Evolutionary conservation across 2,329 filamentous ascomycete genomes (phyloP), one percentile per base, ranked within the genome.

Genomic region (Pyricularia sp.): DNA sequence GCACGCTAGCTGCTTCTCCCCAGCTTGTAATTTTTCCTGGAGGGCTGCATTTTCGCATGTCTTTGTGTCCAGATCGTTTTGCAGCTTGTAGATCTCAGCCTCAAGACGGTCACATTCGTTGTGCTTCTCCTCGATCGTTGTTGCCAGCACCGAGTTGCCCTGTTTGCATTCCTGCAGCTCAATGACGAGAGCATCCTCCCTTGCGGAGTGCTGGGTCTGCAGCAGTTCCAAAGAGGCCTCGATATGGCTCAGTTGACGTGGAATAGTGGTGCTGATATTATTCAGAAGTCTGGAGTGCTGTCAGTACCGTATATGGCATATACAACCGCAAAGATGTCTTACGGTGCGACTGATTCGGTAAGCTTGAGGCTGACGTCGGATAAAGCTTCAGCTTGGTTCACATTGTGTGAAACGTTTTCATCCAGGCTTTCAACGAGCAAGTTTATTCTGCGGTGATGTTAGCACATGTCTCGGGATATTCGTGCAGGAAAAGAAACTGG

Each of bases 1-100:
- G n/a, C 67, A 62, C 2, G 65, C 40, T 13, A 70, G 53, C 49
- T 68, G 64, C 10, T 59, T 66, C 28, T 69, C 68, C 8, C 67
- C 13, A 12, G 40, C n/a, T 8, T 13, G 22, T 2, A 26, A 2
- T 26, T 57, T 24, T 12, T 57, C 24, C 53, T 57, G 22, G 2
- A 57, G 22, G 4, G 24, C 4, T 13, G 24, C 24, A 10, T 24
- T 26, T 16, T 57, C 53, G n/a, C 12, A n/a, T 24, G 53, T 24
- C 53, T 24, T 26, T 24, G 12, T 13, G 16, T 57, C 24, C 26
- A 57, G 10, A 57, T 57, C 22, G 6, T 13, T 16, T 16, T 57
- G 53, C 1, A 26, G 22, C 22, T 26, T 57, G 22, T 57, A 24
- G 22, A n/a, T 26, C 4, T 67, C 57, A 1, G 9, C 3, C 7